phyloP scores from a whole-genome alignment of 495 filamentous ascomycete genomes.

The Penicillium bovifimosum region DNA sequence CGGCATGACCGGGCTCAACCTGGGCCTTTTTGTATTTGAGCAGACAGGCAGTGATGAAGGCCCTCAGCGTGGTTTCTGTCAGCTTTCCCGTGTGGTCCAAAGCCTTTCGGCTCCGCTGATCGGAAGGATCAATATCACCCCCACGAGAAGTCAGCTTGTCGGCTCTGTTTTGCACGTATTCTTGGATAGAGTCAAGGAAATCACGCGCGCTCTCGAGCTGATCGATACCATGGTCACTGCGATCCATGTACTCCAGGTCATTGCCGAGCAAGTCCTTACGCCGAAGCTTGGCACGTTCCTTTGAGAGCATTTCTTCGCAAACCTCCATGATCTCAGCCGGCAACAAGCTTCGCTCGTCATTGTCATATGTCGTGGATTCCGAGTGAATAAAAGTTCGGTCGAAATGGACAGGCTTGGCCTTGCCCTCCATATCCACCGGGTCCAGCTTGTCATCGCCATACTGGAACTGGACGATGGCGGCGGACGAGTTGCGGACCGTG shows the following conservation, averaged over 20 bases:
- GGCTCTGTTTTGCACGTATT: slow-evolving; percentile 58
- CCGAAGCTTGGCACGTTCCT: slow-evolving; percentile 57
- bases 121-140: slow-evolving; percentile 35
- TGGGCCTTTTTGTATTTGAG: slow-evolving; percentile 84
- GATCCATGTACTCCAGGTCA: slow-evolving; percentile 57
- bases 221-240: slow-evolving; percentile 64
- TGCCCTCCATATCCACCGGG: slow-evolving; percentile 95
- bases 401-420: slow-evolving; percentile 87
- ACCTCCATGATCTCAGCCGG: slow-evolving; percentile 67
- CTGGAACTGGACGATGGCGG: slow-evolving; percentile 88
- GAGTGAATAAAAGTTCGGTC: slow-evolving; percentile 86
- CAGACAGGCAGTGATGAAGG: slow-evolving; percentile 78
- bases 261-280: slow-evolving; percentile 51
- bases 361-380: slow-evolving; percentile 69
- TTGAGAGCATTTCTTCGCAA: slow-evolving; percentile 57
- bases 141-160: slow-evolving; percentile 43
- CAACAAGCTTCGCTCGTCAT: slow-evolving; percentile 62
- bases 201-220: slow-evolving; percentile 78
- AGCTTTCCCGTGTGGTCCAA: slow-evolving; percentile 75
- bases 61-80: slow-evolving; percentile 61
- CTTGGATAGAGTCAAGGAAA: slow-evolving; percentile 71
- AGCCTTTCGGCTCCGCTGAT: slow-evolving; percentile 34
- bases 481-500: slow-evolving; percentile 84
- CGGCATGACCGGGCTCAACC: slow-evolving; percentile 90
- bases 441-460: slow-evolving; percentile 94